Evolutionary conservation across 768 basidiomycete species (phyloP), one percentile per base, ranked within the genome.

Genomic region (Myochromella boudieri): DNA sequence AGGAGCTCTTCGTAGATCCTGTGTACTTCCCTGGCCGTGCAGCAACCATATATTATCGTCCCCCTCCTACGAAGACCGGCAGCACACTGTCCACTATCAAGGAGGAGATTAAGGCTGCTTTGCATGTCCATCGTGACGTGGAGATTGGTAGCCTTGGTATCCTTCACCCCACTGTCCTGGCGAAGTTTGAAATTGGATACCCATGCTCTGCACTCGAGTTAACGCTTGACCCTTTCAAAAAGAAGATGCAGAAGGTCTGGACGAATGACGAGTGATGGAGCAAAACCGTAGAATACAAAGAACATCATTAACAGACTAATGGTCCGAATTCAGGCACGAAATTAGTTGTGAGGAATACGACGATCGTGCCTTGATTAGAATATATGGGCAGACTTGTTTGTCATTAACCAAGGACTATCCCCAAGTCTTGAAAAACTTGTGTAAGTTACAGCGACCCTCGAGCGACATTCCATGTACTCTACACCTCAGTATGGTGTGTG

Each of bases 131-230:
- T 3, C 58, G 67, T 43, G 97, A 98, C 66, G 61, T 84, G 25
- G 74, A 78, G 51, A 88, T 99, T 53, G 97, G 97, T 33, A 80
- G 75, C n/a, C 71, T 99, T 48, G 97, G 97, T 22, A 91, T 97
- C 56, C 72, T 99, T 42, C 95, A 99, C 66, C 97, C 97, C 7
- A 79, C 71, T 5, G 97, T 98, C 3, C 72, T 99, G 46, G 82
- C 84, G 57, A 93, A 91, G 61, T 99, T 95, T 67, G 95, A 98
- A 66, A 87, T 98, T 52, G 80, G 79, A 32, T 95, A 90, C 70
- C 95, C 95, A 15, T 97, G 95, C 69, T 97, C 95, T 26, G 86
- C 86, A 6, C 70, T 99, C 46, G 95, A 99, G 75, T 93, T 99
- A 66, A 87, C 85, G 24, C 75, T 97, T 36, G 95, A 97, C 67